Conservation (phyloP, 2,329 filamentous ascomycete genomes). For the Diaporthe velutina region DNA sequence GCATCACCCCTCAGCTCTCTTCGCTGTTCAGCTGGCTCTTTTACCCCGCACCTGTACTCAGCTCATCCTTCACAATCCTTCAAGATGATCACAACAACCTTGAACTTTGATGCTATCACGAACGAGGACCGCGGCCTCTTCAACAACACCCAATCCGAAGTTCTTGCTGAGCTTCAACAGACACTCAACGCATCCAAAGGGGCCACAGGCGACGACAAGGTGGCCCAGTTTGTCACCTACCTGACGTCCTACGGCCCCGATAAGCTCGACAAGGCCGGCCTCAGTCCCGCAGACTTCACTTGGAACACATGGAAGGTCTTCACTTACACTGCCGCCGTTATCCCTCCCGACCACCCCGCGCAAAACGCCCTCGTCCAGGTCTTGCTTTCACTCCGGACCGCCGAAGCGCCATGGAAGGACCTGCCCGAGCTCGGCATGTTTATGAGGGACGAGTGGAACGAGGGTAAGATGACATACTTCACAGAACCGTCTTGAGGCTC, state of each 20-base stretch:
- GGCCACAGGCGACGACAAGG: not conserved
- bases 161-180: not conserved
- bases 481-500: not conserved
- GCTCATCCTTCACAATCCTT: not conserved
- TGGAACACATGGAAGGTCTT: not conserved
- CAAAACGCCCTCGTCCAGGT: slow-evolving; percentile 1
- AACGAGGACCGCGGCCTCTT: slow-evolving; percentile 1
- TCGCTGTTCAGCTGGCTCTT: not conserved
- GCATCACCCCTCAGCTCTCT: not conserved
- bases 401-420: slow-evolving; percentile 7
- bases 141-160: not conserved
- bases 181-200: not conserved
- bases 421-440: not conserved
- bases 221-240: slow-evolving; percentile 1
- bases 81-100: not conserved
- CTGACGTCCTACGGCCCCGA: slow-evolving; percentile 17
- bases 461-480: not conserved
- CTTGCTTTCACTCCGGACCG: slow-evolving; percentile 1
- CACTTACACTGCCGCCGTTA: not conserved
- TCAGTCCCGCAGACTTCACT: not conserved
- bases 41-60: not conserved
- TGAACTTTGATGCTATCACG: not conserved
- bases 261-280: not conserved
- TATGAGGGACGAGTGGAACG: not conserved
- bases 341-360: not conserved